Evolutionary conservation across 2,329 filamentous ascomycete species (phyloP).

Genomic region (Falciphora oryzae): DNA sequence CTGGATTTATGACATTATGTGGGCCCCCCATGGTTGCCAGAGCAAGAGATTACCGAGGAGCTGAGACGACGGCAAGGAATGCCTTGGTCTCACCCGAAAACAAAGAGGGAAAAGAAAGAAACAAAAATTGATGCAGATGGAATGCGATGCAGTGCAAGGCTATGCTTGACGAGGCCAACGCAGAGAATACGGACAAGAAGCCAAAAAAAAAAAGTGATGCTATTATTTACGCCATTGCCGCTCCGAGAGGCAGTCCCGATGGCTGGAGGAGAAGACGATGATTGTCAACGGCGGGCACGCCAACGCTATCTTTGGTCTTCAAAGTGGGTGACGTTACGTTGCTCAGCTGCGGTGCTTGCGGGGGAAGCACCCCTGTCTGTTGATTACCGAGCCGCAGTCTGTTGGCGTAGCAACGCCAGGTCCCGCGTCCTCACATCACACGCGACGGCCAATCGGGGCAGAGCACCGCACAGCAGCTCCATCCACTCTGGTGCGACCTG

Average conservation of each 20-base stretch:
- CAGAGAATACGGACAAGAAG: background rate
- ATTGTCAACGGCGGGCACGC: background rate
- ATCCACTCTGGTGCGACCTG: background rate
- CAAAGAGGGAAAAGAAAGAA: background rate
- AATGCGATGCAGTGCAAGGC: background rate
- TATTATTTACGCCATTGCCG: background rate
- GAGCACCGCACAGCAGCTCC: too few relatives aligned
- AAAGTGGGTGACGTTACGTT: constrained; percentile 1
- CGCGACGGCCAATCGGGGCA: background rate
- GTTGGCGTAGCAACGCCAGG: background rate
- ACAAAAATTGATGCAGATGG: background rate
- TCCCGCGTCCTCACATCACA: background rate
- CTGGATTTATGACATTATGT: constrained; percentile 2
- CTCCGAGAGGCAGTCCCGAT: background rate
- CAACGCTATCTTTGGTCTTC: background rate
- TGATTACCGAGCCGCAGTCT: background rate
- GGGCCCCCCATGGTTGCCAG: constrained; percentile 14
- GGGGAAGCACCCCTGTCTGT: constrained; percentile 1
- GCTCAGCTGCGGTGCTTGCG: background rate
- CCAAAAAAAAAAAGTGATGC: background rate
- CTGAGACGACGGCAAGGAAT: background rate
- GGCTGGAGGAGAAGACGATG: background rate
- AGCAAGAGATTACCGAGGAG: constrained; percentile 6
- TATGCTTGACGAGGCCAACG: background rate
- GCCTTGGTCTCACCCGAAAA: background rate